A percentile compares a stretch with the other conserved stretches of the same genome.
Conservation (phyloP, 2,329 filamentous ascomycete genomes). For the Aspergillus novofumigatus region DNA sequence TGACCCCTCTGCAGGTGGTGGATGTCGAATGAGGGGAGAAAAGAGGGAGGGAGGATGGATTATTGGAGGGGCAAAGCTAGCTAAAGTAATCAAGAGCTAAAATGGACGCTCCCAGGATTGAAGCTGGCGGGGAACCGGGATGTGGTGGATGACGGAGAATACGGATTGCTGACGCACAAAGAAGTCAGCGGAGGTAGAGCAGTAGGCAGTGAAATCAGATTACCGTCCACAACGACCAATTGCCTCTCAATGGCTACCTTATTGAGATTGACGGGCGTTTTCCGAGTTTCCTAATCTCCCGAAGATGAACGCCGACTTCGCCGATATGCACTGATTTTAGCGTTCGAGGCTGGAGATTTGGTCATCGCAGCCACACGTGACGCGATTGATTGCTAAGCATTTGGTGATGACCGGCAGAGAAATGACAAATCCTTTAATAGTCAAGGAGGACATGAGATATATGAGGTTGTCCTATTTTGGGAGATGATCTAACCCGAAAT, state of each 20-base stretch:
- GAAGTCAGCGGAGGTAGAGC: not conserved
- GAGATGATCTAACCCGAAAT: not conserved
- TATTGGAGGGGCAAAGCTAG: not conserved
- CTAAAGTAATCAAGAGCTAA: not conserved
- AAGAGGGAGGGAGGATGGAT: not conserved
- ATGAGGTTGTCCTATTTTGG: not conserved
- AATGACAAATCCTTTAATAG: not conserved
- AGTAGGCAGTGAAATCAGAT: not conserved
- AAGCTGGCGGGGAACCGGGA: constrained; percentile 3
- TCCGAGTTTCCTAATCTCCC: not conserved
- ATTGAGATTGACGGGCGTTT: not conserved
- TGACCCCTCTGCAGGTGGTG: not conserved
- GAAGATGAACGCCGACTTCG: not conserved
- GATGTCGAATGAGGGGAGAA: constrained; percentile 1
- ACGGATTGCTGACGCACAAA: not conserved
- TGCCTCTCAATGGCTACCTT: not conserved
- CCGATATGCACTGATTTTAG: not conserved
- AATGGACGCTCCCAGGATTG: not conserved
- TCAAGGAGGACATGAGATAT: too few species aligned
- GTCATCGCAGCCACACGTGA: not conserved
- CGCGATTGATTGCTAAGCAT: not conserved
- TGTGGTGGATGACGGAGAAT: not conserved
- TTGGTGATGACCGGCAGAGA: not conserved
- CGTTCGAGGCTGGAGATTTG: not conserved
- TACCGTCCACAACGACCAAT: not conserved